Evolutionary conservation across 2,329 filamentous ascomycete genomes (phyloP), one percentile per base, ranked within the genome.

Genomic region (Fusarium begoniae): DNA sequence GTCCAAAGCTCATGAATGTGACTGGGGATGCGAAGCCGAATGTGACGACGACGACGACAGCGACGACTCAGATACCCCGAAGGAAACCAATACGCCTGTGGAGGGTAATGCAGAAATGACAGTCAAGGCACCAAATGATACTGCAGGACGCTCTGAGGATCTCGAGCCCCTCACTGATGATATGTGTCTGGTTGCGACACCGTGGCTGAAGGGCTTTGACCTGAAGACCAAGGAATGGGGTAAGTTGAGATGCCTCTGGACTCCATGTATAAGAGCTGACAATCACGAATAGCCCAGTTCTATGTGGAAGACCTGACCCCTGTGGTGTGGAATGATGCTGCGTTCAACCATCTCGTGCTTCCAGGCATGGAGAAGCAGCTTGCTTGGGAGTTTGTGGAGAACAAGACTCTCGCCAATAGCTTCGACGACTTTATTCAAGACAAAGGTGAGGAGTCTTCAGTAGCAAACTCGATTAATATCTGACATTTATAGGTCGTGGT

Each of bases 171-270:
- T 84, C 3, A 81, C 77, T 2, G 81, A 84, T 10, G 81, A 82
- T 11, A 75, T 84, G 51, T 77, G 79, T 17, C 79, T 84, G 5
- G 59, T 84, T 35, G 70, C 81, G 2, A 80, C 75, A 0, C 83
- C 83, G 1, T 83, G 81, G 82, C 61, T 84, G 24, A 80, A 77
- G n/a, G 81, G 80, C 6, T 81, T 83, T 32, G 81, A 83, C 35
- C 72, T 84, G 40, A 82, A 82, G 67, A 69, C 74, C 17, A 84
- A 84, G 74, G 67, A 77, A 5, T 66, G 62, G 62, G 64, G 64
- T 64, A 28, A 22, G 48, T 15, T 26, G 1, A 30, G 4, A 5
- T 5, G 14, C 3, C 9, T 48, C 14, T 17, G 4, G 3, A n/a
- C 3, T 48, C 14, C 15, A 17, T 17, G 10, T 44, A 12, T 8